Percentiles rank a stretch among this genome's conserved stretches.
These are phyloP conservation scores for Lepidium sativum DNA, from an alignment of 345 rosid species.

Conservation along the genomic window DNA sequence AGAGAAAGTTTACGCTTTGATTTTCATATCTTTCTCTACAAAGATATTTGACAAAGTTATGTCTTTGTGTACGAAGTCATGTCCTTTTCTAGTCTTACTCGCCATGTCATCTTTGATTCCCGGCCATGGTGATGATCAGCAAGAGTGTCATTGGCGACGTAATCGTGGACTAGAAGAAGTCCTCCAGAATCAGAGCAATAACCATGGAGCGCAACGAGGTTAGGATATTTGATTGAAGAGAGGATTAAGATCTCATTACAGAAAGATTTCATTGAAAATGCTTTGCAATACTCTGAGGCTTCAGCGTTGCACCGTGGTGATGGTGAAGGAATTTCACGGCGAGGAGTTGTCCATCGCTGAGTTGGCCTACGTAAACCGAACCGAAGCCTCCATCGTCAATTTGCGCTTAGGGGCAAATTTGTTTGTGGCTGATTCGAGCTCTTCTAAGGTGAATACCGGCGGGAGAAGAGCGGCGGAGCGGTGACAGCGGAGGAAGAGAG, in stretches of 20 bases:
- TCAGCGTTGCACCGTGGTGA: slow-evolving; percentile 40
- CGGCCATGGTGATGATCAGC: slow-evolving; percentile 81
- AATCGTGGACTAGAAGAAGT: slow-evolving; percentile 73
- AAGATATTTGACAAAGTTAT: slow-evolving; percentile 79
- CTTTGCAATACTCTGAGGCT: slow-evolving; percentile 31
- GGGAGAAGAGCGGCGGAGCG: slow-evolving; percentile 71
- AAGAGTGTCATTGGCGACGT: slow-evolving; percentile 79
- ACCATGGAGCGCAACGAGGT: slow-evolving; percentile 86
- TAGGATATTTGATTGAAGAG: slow-evolving; percentile 72
- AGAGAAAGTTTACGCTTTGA: slow-evolving; percentile 81
- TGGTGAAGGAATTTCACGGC: slow-evolving; percentile 86
- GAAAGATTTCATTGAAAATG: slow-evolving; percentile 63
- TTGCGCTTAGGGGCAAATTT: slow-evolving; percentile 69
- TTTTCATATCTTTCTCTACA: slow-evolving; percentile 73
- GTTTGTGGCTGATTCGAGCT: slow-evolving; percentile 72
- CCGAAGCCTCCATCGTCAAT: slow-evolving; percentile 94
- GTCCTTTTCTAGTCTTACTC: slow-evolving; percentile 60
- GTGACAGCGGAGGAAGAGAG: slow-evolving; percentile 54
- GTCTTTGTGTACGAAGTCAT: slow-evolving; percentile 86
- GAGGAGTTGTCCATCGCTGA: slow-evolving; percentile 55
- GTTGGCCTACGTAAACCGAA: slow-evolving; percentile 71
- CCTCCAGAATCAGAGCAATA: slow-evolving; percentile 97
- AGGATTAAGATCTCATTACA: slow-evolving; percentile 89
- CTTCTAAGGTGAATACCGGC: slow-evolving; percentile 85
- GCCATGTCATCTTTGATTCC: slow-evolving; percentile 47